These are phyloP conservation scores for Puccinia coronata DNA, from an alignment of 1,284 basidiomycete genomes.

Conservation along the genomic window DNA sequence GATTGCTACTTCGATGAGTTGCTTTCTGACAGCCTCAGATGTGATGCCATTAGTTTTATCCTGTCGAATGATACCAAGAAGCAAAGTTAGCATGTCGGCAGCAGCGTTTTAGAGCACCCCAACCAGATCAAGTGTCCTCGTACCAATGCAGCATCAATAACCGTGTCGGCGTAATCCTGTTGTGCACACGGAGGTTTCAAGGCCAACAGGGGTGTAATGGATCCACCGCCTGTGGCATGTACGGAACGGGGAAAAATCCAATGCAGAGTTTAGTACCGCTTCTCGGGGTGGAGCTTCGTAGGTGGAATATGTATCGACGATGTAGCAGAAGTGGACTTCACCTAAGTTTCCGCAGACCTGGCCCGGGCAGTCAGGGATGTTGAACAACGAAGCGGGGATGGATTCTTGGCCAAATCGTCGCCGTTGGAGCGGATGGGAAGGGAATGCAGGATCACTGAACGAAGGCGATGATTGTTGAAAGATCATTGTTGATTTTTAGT, in stretches of 20 bases:
- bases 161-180: slow-evolving; percentile 38
- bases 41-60: slow-evolving; percentile 39
- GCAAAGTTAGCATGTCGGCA: neutral
- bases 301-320: no score
- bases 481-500: no score
- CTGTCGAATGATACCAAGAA: neutral
- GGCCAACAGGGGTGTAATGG: slow-evolving; percentile 32
- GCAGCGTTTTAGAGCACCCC: neutral
- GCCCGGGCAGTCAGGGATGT: slow-evolving; percentile 32
- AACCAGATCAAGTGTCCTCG: neutral
- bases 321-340: neutral
- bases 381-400: neutral
- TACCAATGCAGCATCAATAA: slow-evolving; percentile 37
- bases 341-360: slow-evolving; percentile 39
- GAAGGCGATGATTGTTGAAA: no score
- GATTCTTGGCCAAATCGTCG: slow-evolving; percentile 45
- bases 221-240: slow-evolving; percentile 26
- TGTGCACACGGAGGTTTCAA: slow-evolving; percentile 23
- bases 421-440: slow-evolving; percentile 10
- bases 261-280: no score
- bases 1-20: slow-evolving; percentile 31
- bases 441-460: slow-evolving; percentile 28
- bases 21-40: neutral
- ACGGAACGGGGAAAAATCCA: no score
- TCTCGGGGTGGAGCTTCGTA: no score